phyloP scores from a whole-genome alignment of 306 rosid genomes.

The Lathyrus aphaca region DNA sequence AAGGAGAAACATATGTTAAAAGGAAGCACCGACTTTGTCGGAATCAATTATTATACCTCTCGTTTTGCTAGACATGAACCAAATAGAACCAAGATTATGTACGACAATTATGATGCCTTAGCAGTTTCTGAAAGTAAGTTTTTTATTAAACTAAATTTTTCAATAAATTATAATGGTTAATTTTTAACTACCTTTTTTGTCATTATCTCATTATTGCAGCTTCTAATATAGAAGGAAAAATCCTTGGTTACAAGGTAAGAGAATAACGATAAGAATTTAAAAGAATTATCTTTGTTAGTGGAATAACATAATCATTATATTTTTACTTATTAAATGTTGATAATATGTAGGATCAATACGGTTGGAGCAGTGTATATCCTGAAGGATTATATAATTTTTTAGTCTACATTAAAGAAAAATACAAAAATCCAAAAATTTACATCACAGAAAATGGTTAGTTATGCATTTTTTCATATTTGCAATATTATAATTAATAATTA shows the following conservation, averaged over 20 bases:
- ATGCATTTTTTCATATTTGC: neutral
- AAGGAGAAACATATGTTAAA: conserved; percentile 30
- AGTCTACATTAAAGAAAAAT: conserved; percentile 15
- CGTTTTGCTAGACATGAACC: conserved; percentile 30
- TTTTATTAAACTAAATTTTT: too few relatives aligned
- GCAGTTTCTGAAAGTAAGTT: conserved; percentile 15
- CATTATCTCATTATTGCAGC: neutral
- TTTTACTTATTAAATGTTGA: neutral
- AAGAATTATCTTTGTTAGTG: neutral
- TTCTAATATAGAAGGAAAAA: conserved; percentile 24
- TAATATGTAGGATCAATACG: conserved; percentile 1
- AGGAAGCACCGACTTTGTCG: conserved; percentile 43
- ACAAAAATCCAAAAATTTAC: conserved; percentile 37
- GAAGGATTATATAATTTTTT: conserved; percentile 41
- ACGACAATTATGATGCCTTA: conserved; percentile 23
- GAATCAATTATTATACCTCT: conserved; percentile 47
- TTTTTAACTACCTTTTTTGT: neutral
- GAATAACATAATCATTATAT: neutral
- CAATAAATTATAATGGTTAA: neutral
- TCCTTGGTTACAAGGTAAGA: conserved; percentile 45
- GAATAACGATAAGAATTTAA: neutral
- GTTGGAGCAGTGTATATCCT: neutral
- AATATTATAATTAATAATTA: neutral
- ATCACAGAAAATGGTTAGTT: conserved; percentile 48
- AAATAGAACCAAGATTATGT: neutral